Evolutionary conservation across 768 basidiomycete species (phyloP).

Genomic region (Lentinula raphanica): DNA sequence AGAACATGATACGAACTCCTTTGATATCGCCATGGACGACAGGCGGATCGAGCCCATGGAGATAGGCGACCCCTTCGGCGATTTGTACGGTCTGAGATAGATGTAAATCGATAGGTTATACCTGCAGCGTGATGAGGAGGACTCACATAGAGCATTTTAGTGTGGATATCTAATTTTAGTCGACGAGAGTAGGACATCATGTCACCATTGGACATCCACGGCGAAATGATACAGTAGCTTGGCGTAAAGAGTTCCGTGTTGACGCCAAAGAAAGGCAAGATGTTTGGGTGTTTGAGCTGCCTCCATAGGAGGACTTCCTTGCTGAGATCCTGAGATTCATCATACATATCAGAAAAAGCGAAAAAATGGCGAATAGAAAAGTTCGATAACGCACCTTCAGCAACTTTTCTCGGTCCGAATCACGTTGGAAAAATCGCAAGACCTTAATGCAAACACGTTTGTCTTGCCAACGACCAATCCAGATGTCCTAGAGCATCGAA

Average conservation of each 20-base stretch:
- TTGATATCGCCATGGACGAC: conserved; percentile 38
- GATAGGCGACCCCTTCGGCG: conserved; percentile 30
- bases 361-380: no score
- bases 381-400: background rate
- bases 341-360: no score
- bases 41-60: conserved; percentile 33
- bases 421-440: conserved; percentile 4
- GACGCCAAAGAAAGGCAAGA: conserved; percentile 27
- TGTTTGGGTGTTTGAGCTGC: conserved; percentile 25
- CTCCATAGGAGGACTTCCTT: conserved; percentile 22
- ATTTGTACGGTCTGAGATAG: conserved; percentile 24
- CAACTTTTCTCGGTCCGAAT: background rate
- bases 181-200: conserved; percentile 16
- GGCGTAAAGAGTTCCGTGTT: conserved; percentile 10
- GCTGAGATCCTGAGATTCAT: conserved; percentile 14
- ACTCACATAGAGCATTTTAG: background rate
- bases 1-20: conserved; percentile 25
- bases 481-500: conserved; percentile 7
- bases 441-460: conserved; percentile 9
- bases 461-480: conserved; percentile 1
- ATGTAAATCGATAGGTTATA: conserved; percentile 15
- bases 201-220: conserved; percentile 32
- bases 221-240: conserved; percentile 29
- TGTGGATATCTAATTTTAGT: conserved; percentile 19
- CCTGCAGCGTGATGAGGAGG: conserved; percentile 21